A percentile compares a stretch with the other conserved stretches of the same genome.
phyloP scores from a whole-genome alignment of 306 rosid genomes.

The Cicer arietinum region DNA sequence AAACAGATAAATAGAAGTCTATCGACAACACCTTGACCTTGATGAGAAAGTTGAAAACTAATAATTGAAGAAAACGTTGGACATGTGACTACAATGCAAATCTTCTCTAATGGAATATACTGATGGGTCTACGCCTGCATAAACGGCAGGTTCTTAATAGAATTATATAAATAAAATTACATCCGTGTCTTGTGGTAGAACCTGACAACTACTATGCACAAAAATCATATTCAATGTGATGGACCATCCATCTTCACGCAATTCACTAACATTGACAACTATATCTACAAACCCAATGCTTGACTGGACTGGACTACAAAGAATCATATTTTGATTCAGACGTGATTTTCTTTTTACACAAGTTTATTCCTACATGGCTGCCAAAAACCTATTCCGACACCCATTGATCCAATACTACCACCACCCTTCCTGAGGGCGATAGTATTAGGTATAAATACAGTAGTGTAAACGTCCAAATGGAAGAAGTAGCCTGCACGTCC shows the following conservation, averaged over 20 bases:
- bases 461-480: constrained; percentile 60
- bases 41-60: constrained; percentile 4
- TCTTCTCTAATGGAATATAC: constrained; percentile 55
- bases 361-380: constrained; percentile 65
- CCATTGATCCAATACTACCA: constrained; percentile 71
- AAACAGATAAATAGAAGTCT: not conserved
- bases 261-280: constrained; percentile 56
- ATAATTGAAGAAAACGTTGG: constrained; percentile 34
- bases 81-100: constrained; percentile 38
- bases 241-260: constrained; percentile 62
- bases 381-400: constrained; percentile 76
- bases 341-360: constrained; percentile 49
- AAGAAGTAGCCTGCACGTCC: constrained; percentile 71
- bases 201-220: constrained; percentile 81
- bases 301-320: constrained; percentile 69
- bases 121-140: constrained; percentile 63
- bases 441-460: constrained; percentile 70
- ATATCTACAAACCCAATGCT: constrained; percentile 80
- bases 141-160: constrained; percentile 57
- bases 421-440: constrained; percentile 61
- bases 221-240: constrained; percentile 57
- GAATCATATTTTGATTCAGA: constrained; percentile 95
- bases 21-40: not conserved
- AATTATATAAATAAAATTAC: constrained; percentile 59
- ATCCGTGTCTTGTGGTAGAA: constrained; percentile 47